These are phyloP conservation scores for Cryptosporidium muris DNA, from an alignment of 169 alveolate genomes.

Conservation along the genomic window DNA sequence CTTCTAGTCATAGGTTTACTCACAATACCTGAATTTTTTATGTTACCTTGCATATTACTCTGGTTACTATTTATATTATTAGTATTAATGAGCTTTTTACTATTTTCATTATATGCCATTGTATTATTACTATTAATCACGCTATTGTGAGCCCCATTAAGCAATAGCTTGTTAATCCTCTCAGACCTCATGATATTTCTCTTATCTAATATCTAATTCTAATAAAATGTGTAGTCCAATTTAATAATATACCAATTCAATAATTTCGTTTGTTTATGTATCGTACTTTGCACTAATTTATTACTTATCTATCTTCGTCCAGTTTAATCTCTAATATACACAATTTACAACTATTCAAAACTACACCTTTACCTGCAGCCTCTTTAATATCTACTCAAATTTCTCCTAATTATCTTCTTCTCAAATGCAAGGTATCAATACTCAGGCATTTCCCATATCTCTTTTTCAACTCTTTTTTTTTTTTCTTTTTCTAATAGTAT, in stretches of 20 bases:
- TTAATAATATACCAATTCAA: neutral
- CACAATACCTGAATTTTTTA: slow-evolving; percentile 59
- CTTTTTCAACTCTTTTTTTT: slow-evolving; percentile 5
- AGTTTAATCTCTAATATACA: no score
- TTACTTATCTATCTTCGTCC: no score
- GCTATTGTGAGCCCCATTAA: slow-evolving; percentile 7
- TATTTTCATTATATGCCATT: slow-evolving; percentile 33
- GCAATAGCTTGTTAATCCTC: slow-evolving; percentile 36
- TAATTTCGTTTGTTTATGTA: neutral
- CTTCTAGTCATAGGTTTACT: slow-evolving; percentile 65
- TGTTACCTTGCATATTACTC: slow-evolving; percentile 34
- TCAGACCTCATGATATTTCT: slow-evolving; percentile 58
- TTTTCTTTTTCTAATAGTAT: neutral
- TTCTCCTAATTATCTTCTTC: no score
- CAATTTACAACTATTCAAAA: no score
- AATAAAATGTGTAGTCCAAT: no score
- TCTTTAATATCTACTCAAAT: no score
- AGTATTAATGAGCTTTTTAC: slow-evolving; percentile 27
- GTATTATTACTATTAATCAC: slow-evolving; percentile 8
- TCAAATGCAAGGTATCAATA: no score
- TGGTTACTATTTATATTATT: neutral
- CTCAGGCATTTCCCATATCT: no score
- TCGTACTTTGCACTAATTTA: no score
- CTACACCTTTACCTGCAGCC: no score
- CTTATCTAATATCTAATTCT: no score